Percentiles rank a stretch among this genome's conserved stretches.
Evolutionary conservation across 2,329 filamentous ascomycete genomes (phyloP).

Genomic region (Beauveria scarabaeidicola): DNA sequence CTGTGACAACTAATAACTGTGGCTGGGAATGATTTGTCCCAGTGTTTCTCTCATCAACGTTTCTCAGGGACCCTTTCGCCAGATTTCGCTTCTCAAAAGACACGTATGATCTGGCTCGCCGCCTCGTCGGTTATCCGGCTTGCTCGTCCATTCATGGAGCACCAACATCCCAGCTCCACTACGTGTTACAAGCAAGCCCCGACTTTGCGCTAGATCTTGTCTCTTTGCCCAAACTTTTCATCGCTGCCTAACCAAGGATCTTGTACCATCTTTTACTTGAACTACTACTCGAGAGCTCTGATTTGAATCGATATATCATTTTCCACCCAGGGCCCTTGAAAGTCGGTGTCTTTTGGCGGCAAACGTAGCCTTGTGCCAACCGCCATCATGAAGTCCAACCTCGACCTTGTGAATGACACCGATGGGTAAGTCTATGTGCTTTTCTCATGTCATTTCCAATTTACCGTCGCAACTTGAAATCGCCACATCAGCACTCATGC

Average conservation of each 20-base stretch:
- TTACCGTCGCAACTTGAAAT: neutral
- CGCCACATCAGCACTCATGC: neutral
- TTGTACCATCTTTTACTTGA: neutral
- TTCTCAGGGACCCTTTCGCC: too few relatives aligned
- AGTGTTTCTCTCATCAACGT: neutral
- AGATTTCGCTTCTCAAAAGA: too few relatives aligned
- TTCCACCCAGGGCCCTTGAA: too few relatives aligned
- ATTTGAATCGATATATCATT: neutral
- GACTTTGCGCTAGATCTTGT: neutral
- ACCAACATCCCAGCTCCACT: neutral
- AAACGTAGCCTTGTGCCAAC: neutral
- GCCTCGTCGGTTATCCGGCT: neutral
- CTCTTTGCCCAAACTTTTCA: neutral
- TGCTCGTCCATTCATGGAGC: neutral
- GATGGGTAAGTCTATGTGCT: slow-evolving; percentile 39
- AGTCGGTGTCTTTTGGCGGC: too few relatives aligned
- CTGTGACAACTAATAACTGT: neutral
- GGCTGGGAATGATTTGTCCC: neutral
- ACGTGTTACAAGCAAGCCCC: neutral
- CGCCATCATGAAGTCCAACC: slow-evolving; percentile 25
- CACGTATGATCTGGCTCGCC: neutral
- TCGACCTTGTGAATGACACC: slow-evolving; percentile 45
- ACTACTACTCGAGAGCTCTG: too few relatives aligned
- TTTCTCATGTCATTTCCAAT: neutral
- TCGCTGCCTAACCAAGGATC: neutral